These are phyloP conservation scores for Cordyceps cateniannulata DNA, from an alignment of 2,329 filamentous ascomycete genomes.

Conservation along the genomic window DNA sequence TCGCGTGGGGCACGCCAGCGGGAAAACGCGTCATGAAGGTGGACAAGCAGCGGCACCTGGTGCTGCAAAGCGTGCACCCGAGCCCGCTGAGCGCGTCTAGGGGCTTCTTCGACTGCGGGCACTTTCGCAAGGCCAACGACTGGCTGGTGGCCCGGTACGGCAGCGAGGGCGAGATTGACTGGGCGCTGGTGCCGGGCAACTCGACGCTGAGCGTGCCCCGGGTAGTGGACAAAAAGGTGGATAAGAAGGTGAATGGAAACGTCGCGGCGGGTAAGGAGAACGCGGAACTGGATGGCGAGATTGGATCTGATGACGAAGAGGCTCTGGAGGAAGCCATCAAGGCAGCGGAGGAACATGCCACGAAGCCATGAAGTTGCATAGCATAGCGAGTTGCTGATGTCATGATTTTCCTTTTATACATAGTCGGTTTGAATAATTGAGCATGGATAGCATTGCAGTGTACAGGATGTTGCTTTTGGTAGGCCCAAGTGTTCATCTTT, in stretches of 20 bases:
- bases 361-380: neutral
- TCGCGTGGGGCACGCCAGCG: conserved; percentile 88
- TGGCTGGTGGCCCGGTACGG: conserved; percentile 81
- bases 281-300: conserved; percentile 19
- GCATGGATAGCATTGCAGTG: neutral
- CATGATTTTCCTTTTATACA: neutral
- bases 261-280: conserved; percentile 13
- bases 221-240: conserved; percentile 16
- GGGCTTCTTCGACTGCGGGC: conserved; percentile 78
- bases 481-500: neutral
- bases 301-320: conserved; percentile 31
- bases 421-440: neutral
- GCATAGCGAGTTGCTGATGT: neutral
- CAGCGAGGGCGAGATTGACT: conserved; percentile 73
- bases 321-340: conserved; percentile 30
- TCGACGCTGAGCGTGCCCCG: conserved; percentile 25
- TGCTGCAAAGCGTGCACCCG: conserved; percentile 83
- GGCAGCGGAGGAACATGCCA: conserved; percentile 22
- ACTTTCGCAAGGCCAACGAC: conserved; percentile 76
- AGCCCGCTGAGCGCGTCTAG: conserved; percentile 80
- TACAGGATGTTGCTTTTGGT: neutral
- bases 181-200: conserved; percentile 51
- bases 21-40: conserved; percentile 71
- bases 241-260: conserved; percentile 13
- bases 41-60: conserved; percentile 66